Evolutionary conservation across 2,329 filamentous ascomycete species (phyloP).

Genomic region (Eutypella sp.): DNA sequence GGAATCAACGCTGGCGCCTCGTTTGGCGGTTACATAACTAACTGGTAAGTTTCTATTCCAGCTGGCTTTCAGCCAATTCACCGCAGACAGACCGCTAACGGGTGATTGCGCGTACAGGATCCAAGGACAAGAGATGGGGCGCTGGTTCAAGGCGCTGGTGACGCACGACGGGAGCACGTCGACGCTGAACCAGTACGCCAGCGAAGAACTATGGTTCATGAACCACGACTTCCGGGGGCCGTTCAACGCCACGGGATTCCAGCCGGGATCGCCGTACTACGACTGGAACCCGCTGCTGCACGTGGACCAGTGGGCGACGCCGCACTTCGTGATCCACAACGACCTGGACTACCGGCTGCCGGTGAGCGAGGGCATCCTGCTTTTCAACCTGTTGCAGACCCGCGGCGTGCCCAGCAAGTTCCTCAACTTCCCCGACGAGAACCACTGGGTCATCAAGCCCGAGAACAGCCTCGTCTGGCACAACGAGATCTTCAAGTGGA

Average conservation of each 20-base stretch:
- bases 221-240: conserved; percentile 44
- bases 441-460: conserved; percentile 65
- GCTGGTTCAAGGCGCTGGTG: conserved; percentile 52
- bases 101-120: conserved; percentile 32
- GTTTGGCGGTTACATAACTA: conserved; percentile 54
- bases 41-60: conserved; percentile 33
- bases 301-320: conserved; percentile 58
- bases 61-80: not conserved
- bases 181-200: conserved; percentile 29
- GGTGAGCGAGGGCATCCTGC: conserved; percentile 61
- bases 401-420: conserved; percentile 61
- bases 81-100: not conserved
- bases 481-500: conserved; percentile 62
- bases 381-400: conserved; percentile 65
- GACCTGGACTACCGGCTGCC: conserved; percentile 63
- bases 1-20: conserved; percentile 49
- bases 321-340: conserved; percentile 66
- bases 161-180: conserved; percentile 45
- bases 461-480: conserved; percentile 69
- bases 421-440: conserved; percentile 66
- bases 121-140: conserved; percentile 47
- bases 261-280: conserved; percentile 35
- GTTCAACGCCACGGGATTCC: conserved; percentile 36
- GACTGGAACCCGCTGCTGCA: conserved; percentile 44
- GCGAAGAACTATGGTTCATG: conserved; percentile 33